Evolutionary conservation across 495 filamentous ascomycete species (phyloP), one percentile per base, ranked within the genome.

Genomic region (Sphaerosporella brunnea): DNA sequence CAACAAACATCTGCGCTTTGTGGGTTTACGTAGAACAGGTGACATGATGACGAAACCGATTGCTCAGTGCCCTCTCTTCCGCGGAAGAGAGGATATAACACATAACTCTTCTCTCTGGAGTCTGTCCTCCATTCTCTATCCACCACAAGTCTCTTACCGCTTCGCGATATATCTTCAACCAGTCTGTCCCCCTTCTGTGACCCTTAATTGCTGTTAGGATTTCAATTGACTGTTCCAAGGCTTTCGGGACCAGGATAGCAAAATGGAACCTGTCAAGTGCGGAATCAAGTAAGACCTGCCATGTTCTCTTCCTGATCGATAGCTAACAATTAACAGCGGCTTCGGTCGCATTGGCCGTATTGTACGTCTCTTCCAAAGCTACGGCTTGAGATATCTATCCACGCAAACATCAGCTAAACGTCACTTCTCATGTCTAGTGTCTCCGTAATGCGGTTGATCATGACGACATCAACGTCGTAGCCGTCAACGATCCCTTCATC

Each of bases 331-430:
- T 51, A 7, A 30, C 77, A 97, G 94, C 75, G 90, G 90, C 65
- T 97, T 97, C 73, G 90, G 90, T 70, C 87, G 90, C 68, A 97
- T 97, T 69, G 90, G 90, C 55, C 80, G 90, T 66, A 95, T 97
- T 66, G 90, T 86, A 61, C 68, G 70, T 69, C 25, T 23, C 38
- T 13, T 21, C 4, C n/a, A n/a, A n/a, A 26, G 30, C 18, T 23
- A 44, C n/a, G 13, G n/a, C 20, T 15, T 15, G 11, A 25, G n/a
- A n/a, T n/a, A 30, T 10, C 1, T 44, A 9, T 44, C 23, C 20
- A 16, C 1, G 23, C 23, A 26, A 24, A 44, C 10, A n/a, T 25
- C 21, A 54, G 21, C 47, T 26, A 10, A 36, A 15, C 24, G 9
- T 32, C 11, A 50, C 8, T 23, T 23, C 16, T 36, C 23, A 37